Evolutionary conservation across 768 basidiomycete genomes (phyloP), one percentile per base, ranked within the genome.

Genomic region (Phaffia australis): DNA sequence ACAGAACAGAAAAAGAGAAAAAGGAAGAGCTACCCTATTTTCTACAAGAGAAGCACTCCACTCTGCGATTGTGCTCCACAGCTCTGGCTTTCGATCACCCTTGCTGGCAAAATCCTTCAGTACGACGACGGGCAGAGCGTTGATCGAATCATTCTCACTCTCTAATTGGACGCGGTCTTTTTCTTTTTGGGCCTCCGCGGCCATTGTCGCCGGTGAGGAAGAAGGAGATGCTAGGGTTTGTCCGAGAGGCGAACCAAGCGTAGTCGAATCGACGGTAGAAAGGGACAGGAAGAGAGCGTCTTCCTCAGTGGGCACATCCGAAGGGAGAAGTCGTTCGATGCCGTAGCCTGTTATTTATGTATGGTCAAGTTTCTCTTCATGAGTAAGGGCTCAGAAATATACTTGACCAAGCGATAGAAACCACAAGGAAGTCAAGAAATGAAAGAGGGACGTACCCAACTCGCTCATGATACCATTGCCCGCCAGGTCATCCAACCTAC

Each of bases 401-500:
- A 42, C n/a, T 52, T 42, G 11, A 42, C 35, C 4, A 42, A 42
- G 35, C 35, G 11, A 42, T 5, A 5, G 11, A 11, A 42, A 42
- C 35, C 4, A 11, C 35, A 42, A 11, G 35, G 11, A 4, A 42
- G 35, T 5, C 11, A 42, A 42, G 16, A 23, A 54, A 11, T 19
- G 1, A 27, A 8, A 9, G 3, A 19, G 56, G 29, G 29, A 64
- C 65, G 47, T 27, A 1, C 91, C 92, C 0, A 95, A 80, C 74
- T 93, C 91, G 59, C 83, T 81, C 78, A 95, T 91, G 57, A 88
- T 74, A 1, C 93, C 92, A 68, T 86, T 91, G 0, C 91, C 92
- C 1, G 88, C 85, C 42, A 93, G 77, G 66, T 84, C 85, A 73
- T 94, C 93, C 46, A 95, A 67, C 60, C 93, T 80, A 11, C 87